These are phyloP conservation scores for Ceratobasidium sp. DNA, from an alignment of 1,284 basidiomycete genomes.

Conservation along the genomic window DNA sequence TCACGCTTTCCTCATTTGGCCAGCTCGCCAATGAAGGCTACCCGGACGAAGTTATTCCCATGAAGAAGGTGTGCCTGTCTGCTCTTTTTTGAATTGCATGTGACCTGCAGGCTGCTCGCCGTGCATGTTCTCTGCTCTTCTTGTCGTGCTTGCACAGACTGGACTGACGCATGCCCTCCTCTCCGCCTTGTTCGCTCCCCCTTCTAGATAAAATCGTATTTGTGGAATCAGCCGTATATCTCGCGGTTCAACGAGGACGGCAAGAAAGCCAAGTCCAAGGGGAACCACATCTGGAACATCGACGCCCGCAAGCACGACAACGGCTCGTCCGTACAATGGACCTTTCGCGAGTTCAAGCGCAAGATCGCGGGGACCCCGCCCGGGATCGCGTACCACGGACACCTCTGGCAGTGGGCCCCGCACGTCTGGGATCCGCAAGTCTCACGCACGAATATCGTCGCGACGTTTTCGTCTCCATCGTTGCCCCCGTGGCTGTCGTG, in stretches of 20 bases:
- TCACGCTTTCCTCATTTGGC: conserved; percentile 29
- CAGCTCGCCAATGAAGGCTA: conserved; percentile 82
- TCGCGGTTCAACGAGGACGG: conserved; percentile 99
- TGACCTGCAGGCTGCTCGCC: conserved; percentile 30
- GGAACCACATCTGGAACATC: conserved; percentile 99
- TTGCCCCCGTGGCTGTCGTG: conserved; percentile 89
- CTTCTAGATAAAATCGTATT: conserved; percentile 90
- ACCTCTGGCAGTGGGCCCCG: conserved; percentile 92
- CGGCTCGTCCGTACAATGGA: conserved; percentile 71
- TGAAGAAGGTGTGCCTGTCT: conserved; percentile 74
- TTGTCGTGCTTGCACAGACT: neutral
- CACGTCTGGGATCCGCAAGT: conserved; percentile 98
- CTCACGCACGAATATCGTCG: conserved; percentile 79
- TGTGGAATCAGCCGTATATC: conserved; percentile 95
- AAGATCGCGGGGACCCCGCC: conserved; percentile 85
- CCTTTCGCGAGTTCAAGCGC: conserved; percentile 90
- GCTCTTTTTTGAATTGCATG: conserved; percentile 26
- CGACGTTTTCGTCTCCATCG: conserved; percentile 80
- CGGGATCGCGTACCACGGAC: conserved; percentile 71
- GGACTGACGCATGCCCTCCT: conserved; percentile 6
- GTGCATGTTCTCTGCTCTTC: conserved; percentile 44
- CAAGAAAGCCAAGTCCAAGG: conserved; percentile 99
- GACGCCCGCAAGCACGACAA: conserved; percentile 81
- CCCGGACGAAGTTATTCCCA: conserved; percentile 85
- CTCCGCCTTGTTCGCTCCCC: conserved; percentile 44